Evolutionary conservation across 179 eudicot genomes (phyloP), one percentile per base, ranked within the genome.

Genomic region (Beta lomatogona): DNA sequence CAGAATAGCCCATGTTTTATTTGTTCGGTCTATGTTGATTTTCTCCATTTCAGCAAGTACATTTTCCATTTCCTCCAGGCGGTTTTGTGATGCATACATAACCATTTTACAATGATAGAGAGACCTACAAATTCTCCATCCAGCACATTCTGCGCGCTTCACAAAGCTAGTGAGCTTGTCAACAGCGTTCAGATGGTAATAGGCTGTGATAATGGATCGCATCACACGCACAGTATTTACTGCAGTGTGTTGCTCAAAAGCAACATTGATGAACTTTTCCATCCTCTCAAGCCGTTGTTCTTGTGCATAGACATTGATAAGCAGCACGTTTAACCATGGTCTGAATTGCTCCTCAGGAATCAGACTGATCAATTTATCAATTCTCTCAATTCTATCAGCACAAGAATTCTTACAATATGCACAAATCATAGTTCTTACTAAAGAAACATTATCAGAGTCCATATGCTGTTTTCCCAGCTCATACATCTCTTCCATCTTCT

Each of bases 21-120:
- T 86, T 0, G 94, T 81, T 13, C 70, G 79, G 4, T 18, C 66
- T 55, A 92, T 64, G 75, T 87, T 88, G 69, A 74, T 61, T 46
- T 79, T 86, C 75, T 83, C 86, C 97, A 96, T 94, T 85, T 91
- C 96, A 73, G 77, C 79, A 53, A 91, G 88, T 73, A 94, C 96
- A 50, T 75, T 81, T 86, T 93, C 98, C 97, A 96, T 94, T 78
- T 96, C 99, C 59, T 78, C 81, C 60, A 94, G 67, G n/a, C 94
- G 96, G 67, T 86, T 86, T 67, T 92, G 88, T 55, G 87, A 82
- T 25, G 86, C 82, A 84, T 89, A 94, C 97, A 94, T 84, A 58
- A 91, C 86, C 99, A 94, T 89, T 82, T 88, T 85, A 86, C 93
- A 89, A 73, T 94, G 98, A 84, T 94, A 96, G 28, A 92, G 77